These are phyloP conservation scores for Phytophthora hibernalis DNA, from an alignment of 352 stramenopile species.

Conservation along the genomic window DNA sequence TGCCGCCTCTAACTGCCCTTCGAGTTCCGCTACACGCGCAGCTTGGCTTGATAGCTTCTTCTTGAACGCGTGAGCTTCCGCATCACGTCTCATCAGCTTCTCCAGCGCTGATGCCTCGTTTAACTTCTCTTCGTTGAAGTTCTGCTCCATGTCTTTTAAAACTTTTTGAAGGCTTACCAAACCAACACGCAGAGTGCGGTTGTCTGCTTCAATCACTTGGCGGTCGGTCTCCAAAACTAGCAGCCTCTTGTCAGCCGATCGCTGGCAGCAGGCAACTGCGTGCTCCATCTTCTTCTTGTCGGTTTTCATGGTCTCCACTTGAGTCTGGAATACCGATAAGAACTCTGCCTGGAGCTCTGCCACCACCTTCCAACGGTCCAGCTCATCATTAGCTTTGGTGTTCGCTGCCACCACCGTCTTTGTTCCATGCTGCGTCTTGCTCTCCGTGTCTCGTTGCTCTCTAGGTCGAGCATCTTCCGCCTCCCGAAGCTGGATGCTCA, in stretches of 20 bases:
- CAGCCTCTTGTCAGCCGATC: conserved; percentile 24
- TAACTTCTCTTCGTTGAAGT: conserved; percentile 6
- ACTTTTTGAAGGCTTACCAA: conserved; percentile 11
- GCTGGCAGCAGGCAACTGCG: conserved; percentile 27
- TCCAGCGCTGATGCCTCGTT: conserved; percentile 5
- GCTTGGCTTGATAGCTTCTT: conserved; percentile 2
- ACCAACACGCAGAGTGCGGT: conserved; percentile 18
- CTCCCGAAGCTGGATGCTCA: conserved; percentile 19
- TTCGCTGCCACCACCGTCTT: background rate
- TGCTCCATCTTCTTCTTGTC: conserved; percentile 27
- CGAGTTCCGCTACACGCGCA: conserved; percentile 10
- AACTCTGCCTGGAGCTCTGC: conserved; percentile 13
- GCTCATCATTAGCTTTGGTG: conserved; percentile 1
- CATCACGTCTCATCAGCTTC: conserved; percentile 6
- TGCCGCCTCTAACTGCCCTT: conserved; percentile 15
- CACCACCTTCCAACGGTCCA: conserved; percentile 15
- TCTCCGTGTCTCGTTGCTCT: background rate
- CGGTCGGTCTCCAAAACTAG: conserved; percentile 18
- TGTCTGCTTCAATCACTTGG: conserved; percentile 24
- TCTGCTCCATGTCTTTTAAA: conserved; percentile 8
- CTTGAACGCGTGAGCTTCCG: conserved; percentile 14
- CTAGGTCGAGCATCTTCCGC: background rate
- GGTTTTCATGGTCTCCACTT: conserved; percentile 17
- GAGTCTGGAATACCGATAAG: conserved; percentile 12
- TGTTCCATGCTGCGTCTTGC: background rate